Evolutionary conservation across 176 grass and related monocot species (phyloP).

Genomic region (Musa schizocarpa): DNA sequence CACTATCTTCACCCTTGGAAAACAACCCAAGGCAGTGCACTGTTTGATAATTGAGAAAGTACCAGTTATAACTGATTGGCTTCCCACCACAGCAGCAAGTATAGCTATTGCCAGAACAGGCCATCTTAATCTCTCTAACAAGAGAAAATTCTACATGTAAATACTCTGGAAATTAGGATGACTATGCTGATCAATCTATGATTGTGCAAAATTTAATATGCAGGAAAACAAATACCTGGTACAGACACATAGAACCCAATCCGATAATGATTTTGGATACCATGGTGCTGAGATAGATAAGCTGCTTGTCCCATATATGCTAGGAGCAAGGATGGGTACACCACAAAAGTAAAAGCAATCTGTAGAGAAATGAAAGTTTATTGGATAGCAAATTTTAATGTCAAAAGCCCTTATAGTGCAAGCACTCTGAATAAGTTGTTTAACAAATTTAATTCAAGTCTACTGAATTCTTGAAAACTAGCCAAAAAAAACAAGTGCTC

Average conservation of each 20-base stretch:
- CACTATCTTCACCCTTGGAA: slow-evolving; percentile 81
- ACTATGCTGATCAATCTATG: neutral
- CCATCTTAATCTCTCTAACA: slow-evolving; percentile 89
- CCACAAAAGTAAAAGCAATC: slow-evolving; percentile 74
- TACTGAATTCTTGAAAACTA: neutral
- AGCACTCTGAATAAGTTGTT: neutral
- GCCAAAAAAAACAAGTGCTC: neutral
- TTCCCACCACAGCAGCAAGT: slow-evolving; percentile 66
- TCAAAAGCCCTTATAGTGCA: too few species aligned
- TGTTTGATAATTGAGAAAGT: slow-evolving; percentile 96
- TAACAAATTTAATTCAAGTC: neutral
- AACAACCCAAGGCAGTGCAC: slow-evolving; percentile 64
- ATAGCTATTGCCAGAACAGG: slow-evolving; percentile 79
- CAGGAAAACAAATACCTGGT: slow-evolving; percentile 49
- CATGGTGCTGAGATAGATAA: slow-evolving; percentile 79
- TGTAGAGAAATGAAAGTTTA: slow-evolving; percentile 26
- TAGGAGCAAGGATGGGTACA: slow-evolving; percentile 81
- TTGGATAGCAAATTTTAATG: neutral
- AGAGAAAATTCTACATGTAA: slow-evolving; percentile 26
- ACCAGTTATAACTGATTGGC: slow-evolving; percentile 78
- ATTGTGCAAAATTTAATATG: neutral
- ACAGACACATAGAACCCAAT: slow-evolving; percentile 96
- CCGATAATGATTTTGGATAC: slow-evolving; percentile 42
- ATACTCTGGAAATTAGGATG: neutral
- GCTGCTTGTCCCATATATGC: slow-evolving; percentile 98